These are phyloP conservation scores for Pseudogymnoascus destructans DNA, from an alignment of 2,329 filamentous ascomycete species.

Conservation along the genomic window DNA sequence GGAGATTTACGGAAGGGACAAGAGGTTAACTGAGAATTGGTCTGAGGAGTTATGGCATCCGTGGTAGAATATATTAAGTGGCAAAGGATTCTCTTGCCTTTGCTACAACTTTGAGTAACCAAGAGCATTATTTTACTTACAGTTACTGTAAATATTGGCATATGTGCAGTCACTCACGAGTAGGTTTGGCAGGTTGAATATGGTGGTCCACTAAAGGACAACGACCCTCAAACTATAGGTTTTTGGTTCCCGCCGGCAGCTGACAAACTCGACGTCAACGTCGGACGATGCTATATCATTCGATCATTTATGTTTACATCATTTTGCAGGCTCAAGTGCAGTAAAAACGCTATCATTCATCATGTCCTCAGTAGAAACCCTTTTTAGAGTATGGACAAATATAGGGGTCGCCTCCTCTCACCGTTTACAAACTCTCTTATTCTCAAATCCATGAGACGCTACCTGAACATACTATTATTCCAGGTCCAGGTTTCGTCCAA, in stretches of 20 bases:
- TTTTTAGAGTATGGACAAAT: neutral
- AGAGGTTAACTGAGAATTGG: constrained; percentile 71
- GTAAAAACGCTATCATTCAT: neutral
- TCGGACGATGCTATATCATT: neutral
- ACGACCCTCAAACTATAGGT: neutral
- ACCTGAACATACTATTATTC: neutral
- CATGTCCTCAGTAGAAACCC: neutral
- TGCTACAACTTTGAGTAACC: neutral
- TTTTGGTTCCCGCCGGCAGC: neutral
- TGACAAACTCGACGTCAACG: neutral
- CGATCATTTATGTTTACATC: neutral
- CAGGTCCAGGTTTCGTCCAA: neutral
- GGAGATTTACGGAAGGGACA: constrained; percentile 65
- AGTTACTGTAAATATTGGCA: neutral
- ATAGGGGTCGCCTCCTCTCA: neutral
- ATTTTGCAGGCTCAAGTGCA: neutral
- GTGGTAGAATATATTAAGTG: neutral
- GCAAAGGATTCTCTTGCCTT: neutral
- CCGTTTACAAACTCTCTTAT: neutral
- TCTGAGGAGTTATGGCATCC: constrained; percentile 66
- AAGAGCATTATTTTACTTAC: neutral
- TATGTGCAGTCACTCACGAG: neutral
- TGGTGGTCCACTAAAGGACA: neutral
- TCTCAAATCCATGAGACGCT: neutral
- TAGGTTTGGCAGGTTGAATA: neutral